Base-by-base conservation (phyloP, 2,329 filamentous ascomycete species). In the Epichloe aotearoae region DNA sequence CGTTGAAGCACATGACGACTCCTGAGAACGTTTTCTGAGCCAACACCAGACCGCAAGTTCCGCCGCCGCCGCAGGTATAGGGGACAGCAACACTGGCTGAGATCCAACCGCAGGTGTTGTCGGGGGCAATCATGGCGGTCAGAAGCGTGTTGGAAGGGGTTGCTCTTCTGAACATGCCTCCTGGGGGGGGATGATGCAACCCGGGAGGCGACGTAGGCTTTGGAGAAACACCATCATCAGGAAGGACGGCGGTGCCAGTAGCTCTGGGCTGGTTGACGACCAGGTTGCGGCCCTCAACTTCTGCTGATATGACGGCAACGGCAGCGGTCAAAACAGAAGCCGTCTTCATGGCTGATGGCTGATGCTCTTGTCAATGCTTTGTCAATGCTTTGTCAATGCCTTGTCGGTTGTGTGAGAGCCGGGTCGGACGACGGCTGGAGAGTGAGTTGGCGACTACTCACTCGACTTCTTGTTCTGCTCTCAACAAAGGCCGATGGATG, bases 31-130 rank as follows among this genome's bases (percentile, higher is more conserved):
- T 54, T 4, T 54, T 48, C 3, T 61, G 53, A 4, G 65, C 55
- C 1, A 67, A 66, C 46, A 71, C 60, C 48, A 76, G 64, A 37
- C 69, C 67, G 48, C 73, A 76, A 17, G 59, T 65, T 36, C 56
- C 58, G 23, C 53, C 55, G 17, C 46, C 54, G 14, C 57, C 58
- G 54, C 73, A 76, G 12, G 63, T 69, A 55, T 68, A 73, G 4
- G 63, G 63, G 2, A 65, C 67, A 19, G 62, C 71, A 12, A 64
- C 50, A 30, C 61, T 63, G 34, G 68, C 74, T 33, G 64, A 65
- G 39, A 77, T 60, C 57, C 66, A 77, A 54, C 74, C 75, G 52
- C 75, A 77, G 0, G 71, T 75, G 53, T 73, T 73, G 57, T 76
- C 73, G 1, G 71, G 69, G 11, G 67, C 74, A 50, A 72, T 58